These are phyloP conservation scores for Cercospora beticola DNA, from an alignment of 2,329 filamentous ascomycete genomes.

Conservation along the genomic window DNA sequence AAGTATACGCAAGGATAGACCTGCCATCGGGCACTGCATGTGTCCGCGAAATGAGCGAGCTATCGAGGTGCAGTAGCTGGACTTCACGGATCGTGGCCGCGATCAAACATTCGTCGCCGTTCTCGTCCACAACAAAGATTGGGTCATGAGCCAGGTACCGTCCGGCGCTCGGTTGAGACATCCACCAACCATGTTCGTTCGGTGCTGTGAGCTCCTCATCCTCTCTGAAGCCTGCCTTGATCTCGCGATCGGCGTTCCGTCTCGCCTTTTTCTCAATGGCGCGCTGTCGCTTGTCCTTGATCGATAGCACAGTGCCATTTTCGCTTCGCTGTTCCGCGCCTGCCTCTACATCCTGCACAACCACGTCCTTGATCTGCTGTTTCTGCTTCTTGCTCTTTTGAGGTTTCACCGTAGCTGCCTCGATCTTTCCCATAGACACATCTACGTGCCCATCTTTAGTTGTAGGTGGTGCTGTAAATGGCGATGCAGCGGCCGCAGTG, in stretches of 20 bases:
- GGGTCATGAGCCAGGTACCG: constrained; percentile 58
- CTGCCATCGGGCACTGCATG: constrained; percentile 58
- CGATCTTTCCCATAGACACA: constrained; percentile 7
- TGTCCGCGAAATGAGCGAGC: constrained; percentile 75
- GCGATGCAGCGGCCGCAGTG: background rate
- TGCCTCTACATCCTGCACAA: constrained; percentile 3
- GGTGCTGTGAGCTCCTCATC: constrained; percentile 19
- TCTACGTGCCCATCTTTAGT: background rate
- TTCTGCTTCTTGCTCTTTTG: constrained; percentile 7
- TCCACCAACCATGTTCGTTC: constrained; percentile 42
- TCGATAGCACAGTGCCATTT: constrained; percentile 7
- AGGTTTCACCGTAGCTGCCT: background rate
- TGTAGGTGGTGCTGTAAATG: background rate
- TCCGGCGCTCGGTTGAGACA: constrained; percentile 55
- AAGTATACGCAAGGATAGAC: constrained; percentile 51
- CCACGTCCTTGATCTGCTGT: background rate
- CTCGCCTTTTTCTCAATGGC: constrained; percentile 27
- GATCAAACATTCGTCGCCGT: constrained; percentile 31
- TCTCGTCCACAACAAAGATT: constrained; percentile 54
- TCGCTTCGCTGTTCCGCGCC: constrained; percentile 8
- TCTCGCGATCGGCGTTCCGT: constrained; percentile 19
- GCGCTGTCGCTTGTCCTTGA: constrained; percentile 23
- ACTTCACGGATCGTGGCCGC: constrained; percentile 35
- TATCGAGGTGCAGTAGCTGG: constrained; percentile 62
- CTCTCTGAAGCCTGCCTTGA: constrained; percentile 16